Evolutionary conservation across 2,329 filamentous ascomycete species (phyloP).

Genomic region (Botrytis squamosa): DNA sequence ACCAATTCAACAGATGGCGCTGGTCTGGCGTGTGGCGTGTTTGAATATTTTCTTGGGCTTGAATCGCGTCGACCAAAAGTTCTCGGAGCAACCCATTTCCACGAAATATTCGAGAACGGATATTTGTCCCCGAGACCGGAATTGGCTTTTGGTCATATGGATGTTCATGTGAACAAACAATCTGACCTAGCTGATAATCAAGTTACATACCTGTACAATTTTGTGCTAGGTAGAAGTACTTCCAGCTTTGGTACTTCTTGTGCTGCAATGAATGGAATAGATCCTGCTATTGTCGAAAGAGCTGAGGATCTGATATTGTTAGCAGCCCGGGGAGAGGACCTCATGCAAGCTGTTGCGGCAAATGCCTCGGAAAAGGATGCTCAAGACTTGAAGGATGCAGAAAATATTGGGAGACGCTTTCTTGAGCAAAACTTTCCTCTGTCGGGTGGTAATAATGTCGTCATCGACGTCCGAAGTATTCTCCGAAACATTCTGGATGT

Average conservation of each 20-base stretch:
- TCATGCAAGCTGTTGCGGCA: slow-evolving; percentile 66
- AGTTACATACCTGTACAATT: slow-evolving; percentile 72
- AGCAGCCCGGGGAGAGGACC: slow-evolving; percentile 69
- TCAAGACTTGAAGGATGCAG: slow-evolving; percentile 65
- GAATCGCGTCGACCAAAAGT: slow-evolving; percentile 53
- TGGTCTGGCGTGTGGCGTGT: slow-evolving; percentile 56
- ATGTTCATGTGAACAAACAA: slow-evolving; percentile 59
- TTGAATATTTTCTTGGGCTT: slow-evolving; percentile 55
- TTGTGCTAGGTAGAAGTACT: slow-evolving; percentile 64
- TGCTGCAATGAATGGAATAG: slow-evolving; percentile 83
- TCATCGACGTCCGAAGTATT: slow-evolving; percentile 33
- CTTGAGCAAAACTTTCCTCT: slow-evolving; percentile 43
- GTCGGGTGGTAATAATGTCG: slow-evolving; percentile 24
- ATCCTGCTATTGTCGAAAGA: slow-evolving; percentile 66
- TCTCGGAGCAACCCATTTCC: slow-evolving; percentile 61
- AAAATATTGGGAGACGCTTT: slow-evolving; percentile 58
- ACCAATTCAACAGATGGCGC: slow-evolving; percentile 58
- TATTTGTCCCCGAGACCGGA: slow-evolving; percentile 52
- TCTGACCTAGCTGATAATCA: slow-evolving; percentile 56
- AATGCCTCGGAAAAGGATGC: slow-evolving; percentile 63
- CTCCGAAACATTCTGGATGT: slow-evolving; percentile 32
- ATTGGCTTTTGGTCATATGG: slow-evolving; percentile 68
- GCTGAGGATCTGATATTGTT: slow-evolving; percentile 72
- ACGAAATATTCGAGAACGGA: slow-evolving; percentile 69
- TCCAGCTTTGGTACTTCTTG: slow-evolving; percentile 86